Evolutionary conservation across 2,329 filamentous ascomycete species (phyloP).

Genomic region (Hymenoscyphus fructigenus): DNA sequence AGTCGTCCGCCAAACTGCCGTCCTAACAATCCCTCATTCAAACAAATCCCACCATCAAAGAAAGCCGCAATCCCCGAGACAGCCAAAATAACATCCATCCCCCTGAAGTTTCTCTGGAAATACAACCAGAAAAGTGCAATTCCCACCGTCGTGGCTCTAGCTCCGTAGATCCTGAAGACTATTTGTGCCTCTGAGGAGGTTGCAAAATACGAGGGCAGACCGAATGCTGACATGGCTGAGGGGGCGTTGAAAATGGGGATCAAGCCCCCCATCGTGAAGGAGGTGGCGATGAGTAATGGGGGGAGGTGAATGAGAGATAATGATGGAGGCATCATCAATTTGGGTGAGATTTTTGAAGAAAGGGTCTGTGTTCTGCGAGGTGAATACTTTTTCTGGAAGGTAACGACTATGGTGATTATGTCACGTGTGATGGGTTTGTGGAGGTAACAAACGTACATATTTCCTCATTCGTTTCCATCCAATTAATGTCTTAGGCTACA

Average conservation of each 20-base stretch:
- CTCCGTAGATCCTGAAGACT: neutral
- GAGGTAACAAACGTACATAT: neutral
- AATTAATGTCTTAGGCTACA: no score
- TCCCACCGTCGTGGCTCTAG: neutral
- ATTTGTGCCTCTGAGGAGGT: neutral
- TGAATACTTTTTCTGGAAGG: neutral
- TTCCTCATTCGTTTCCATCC: neutral
- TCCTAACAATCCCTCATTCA: neutral
- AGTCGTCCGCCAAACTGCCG: neutral
- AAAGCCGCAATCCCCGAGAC: neutral
- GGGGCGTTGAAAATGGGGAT: constrained; percentile 1
- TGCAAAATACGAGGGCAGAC: neutral
- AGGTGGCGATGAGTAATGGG: constrained; percentile 1
- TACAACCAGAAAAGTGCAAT: neutral
- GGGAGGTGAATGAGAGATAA: neutral
- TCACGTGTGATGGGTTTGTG: neutral
- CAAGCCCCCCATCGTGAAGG: constrained; percentile 1
- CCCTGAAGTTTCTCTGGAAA: neutral
- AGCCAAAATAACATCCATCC: neutral
- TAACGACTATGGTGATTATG: neutral
- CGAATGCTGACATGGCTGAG: constrained; percentile 6
- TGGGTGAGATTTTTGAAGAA: neutral
- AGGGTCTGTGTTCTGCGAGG: neutral
- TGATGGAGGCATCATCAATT: neutral
- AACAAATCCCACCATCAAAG: neutral